Percentiles rank a stretch among this genome's conserved stretches.
Conservation (phyloP, 2,329 filamentous ascomycete species). For the Lachnellula suecica region DNA sequence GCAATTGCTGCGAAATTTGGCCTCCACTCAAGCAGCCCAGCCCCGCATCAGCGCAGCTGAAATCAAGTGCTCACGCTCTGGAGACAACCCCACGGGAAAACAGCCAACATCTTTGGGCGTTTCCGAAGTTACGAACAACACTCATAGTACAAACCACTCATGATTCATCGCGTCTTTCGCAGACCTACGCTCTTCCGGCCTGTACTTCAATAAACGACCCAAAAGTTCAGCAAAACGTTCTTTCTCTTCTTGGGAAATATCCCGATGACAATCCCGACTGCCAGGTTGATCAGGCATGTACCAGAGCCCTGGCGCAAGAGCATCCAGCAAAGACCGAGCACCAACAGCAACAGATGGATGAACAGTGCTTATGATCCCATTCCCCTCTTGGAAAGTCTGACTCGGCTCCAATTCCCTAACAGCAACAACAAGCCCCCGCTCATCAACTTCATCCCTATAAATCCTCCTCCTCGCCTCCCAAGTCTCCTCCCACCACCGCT, state of each 20-base stretch:
- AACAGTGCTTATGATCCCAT: not conserved
- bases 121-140: too few relatives aligned
- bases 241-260: not conserved
- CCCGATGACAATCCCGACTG: not conserved
- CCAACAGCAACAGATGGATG: slow-evolving; percentile 4
- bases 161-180: not conserved
- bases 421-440: slow-evolving; percentile 2
- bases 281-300: not conserved
- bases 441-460: slow-evolving; percentile 6
- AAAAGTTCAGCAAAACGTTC: not conserved
- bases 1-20: too few relatives aligned
- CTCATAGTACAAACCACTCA: slow-evolving; percentile 4
- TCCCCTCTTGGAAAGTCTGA: not conserved
- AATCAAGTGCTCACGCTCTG: too few relatives aligned
- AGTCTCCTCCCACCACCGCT: slow-evolving; percentile 13
- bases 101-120: too few relatives aligned
- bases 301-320: not conserved
- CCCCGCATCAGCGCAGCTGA: too few relatives aligned
- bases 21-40: too few relatives aligned
- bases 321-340: slow-evolving; percentile 9
- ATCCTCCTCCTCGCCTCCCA: slow-evolving; percentile 10
- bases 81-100: too few relatives aligned
- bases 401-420: not conserved
- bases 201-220: slow-evolving; percentile 1
- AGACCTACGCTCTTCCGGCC: not conserved